Percentiles rank a stretch among this genome's conserved stretches.
These are phyloP conservation scores for Stagonosporopsis cucurbitacearum DNA, from an alignment of 2,329 filamentous ascomycete genomes.

Conservation along the genomic window DNA sequence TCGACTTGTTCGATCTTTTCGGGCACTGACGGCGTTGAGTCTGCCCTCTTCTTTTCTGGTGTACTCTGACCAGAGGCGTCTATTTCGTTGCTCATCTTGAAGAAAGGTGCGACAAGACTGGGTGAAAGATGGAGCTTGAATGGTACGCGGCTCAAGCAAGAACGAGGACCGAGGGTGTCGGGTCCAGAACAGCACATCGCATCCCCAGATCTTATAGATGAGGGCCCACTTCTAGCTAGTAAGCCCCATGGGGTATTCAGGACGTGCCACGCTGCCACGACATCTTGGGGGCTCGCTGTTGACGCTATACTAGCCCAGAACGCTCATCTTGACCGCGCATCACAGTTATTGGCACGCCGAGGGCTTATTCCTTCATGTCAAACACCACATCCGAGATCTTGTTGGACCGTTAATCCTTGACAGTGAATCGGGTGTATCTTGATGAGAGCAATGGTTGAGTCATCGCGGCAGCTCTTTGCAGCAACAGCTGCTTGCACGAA, in stretches of 20 bases:
- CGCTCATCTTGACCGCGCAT: neutral
- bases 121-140: neutral
- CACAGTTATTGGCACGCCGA: neutral
- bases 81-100: constrained; percentile 4
- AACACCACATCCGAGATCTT: neutral
- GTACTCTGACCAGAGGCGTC: neutral
- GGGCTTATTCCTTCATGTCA: neutral
- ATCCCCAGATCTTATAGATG: constrained; percentile 6
- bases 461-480: too few relatives aligned
- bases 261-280: constrained; percentile 22
- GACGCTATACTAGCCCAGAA: constrained; percentile 12
- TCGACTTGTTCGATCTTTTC: constrained; percentile 24
- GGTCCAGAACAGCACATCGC: neutral
- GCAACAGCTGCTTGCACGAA: too few relatives aligned
- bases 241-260: constrained; percentile 20
- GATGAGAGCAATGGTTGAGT: neutral
- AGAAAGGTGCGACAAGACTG: too few relatives aligned
- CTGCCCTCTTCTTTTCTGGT: constrained; percentile 18
- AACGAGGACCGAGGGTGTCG: neutral
- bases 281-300: constrained; percentile 18
- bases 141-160: neutral
- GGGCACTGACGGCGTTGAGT: constrained; percentile 19
- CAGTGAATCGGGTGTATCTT: neutral
- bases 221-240: neutral
- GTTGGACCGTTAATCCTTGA: neutral